Conservation (phyloP, 371 early-diverging fungal species). For the Sporodiniella umbellata region DNA sequence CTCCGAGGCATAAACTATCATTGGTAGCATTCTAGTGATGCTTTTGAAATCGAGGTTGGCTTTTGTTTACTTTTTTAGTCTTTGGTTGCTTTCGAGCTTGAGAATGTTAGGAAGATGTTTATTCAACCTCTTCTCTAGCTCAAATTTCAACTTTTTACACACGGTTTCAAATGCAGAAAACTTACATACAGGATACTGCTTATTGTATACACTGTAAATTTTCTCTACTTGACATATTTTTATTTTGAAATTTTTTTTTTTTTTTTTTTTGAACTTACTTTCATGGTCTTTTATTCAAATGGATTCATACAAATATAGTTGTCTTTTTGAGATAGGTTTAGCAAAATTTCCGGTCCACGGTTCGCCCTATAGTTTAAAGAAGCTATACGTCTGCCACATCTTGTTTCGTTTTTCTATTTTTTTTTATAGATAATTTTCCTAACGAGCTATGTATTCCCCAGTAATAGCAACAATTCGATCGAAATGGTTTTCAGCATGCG, state of each 20-base stretch:
- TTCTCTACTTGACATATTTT: not conserved
- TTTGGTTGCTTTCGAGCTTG: not conserved
- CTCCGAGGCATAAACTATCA: not conserved
- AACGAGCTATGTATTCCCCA: too few relatives aligned
- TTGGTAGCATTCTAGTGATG: conserved; percentile 1
- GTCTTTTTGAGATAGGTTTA: too few relatives aligned
- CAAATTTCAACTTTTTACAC: not conserved
- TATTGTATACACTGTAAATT: not conserved
- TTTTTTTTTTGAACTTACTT: not conserved
- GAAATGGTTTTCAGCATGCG: too few relatives aligned
- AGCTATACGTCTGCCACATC: too few relatives aligned
- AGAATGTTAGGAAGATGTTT: not conserved
- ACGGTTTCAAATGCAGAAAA: not conserved
- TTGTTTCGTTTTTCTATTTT: too few relatives aligned
- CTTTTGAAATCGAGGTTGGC: conserved; percentile 2
- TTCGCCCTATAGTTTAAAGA: too few relatives aligned
- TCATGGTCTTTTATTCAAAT: too few relatives aligned
- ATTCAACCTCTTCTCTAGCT: not conserved
- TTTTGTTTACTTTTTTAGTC: too few relatives aligned
- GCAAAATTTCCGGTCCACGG: too few relatives aligned
- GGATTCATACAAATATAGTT: too few relatives aligned
- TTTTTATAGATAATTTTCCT: too few relatives aligned
- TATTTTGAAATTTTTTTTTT: not conserved
- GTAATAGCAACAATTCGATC: too few relatives aligned
- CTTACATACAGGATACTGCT: not conserved